phyloP scores from a whole-genome alignment of 1,139 yeast genomes.

The Saccharomycopsis hybrid region DNA sequence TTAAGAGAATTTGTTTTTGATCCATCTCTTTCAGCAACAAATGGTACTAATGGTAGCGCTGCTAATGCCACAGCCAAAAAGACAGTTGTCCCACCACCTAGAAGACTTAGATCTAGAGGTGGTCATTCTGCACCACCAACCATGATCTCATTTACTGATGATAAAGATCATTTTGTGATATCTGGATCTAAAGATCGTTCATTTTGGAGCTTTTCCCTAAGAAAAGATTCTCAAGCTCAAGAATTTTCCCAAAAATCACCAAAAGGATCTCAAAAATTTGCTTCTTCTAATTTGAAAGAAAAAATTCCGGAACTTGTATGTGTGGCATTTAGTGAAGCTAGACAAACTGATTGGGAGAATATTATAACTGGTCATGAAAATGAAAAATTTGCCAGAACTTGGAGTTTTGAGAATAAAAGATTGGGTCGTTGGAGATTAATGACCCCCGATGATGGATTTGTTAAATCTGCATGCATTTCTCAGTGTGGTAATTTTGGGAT shows the following conservation, averaged over 20 bases:
- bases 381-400: conserved; percentile 79
- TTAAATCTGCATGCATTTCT: conserved; percentile 73
- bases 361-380: conserved; percentile 87
- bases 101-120: conserved; percentile 87
- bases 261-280: conserved; percentile 46
- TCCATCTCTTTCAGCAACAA: conserved; percentile 70
- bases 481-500: conserved; percentile 94
- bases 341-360: conserved; percentile 94
- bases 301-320: conserved; percentile 74
- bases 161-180: conserved; percentile 73
- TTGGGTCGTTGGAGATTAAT: conserved; percentile 67
- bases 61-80: conserved; percentile 20
- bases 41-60: conserved; percentile 36
- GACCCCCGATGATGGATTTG: conserved; percentile 77
- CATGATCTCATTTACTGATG: conserved; percentile 68
- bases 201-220: conserved; percentile 83
- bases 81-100: conserved; percentile 74
- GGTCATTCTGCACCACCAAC: conserved; percentile 95
- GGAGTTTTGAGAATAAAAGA: conserved; percentile 81
- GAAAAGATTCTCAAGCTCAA: conserved; percentile 96
- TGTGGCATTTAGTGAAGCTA: conserved; percentile 67
- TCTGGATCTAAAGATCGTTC: conserved; percentile 86
- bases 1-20: conserved; percentile 91
- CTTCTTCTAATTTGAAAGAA: conserved; percentile 38
- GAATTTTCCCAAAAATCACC: conserved; percentile 79